phyloP scores from a whole-genome alignment of 495 filamentous ascomycete genomes.

The Aspergillus carlsbadensis region DNA sequence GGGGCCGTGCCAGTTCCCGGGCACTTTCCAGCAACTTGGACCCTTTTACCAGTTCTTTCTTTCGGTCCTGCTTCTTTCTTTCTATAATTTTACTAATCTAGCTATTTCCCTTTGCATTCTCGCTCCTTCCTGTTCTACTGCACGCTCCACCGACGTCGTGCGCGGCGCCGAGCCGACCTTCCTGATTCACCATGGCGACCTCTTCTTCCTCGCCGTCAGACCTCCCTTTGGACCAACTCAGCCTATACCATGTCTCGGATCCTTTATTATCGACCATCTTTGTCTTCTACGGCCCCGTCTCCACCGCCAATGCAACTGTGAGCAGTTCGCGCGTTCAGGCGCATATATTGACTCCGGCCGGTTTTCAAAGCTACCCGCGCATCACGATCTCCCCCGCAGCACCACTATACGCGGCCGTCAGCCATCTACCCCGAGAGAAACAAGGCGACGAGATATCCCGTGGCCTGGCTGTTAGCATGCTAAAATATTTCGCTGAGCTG shows the following conservation, averaged over 20 bases:
- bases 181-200: conserved; percentile 37
- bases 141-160: conserved; percentile 1
- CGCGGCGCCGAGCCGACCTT: conserved; percentile 13
- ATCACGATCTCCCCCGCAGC: conserved; percentile 90
- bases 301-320: conserved; percentile 77
- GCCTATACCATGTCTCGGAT: conserved; percentile 79
- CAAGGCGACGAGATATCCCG: conserved; percentile 91
- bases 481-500: conserved; percentile 90
- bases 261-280: conserved; percentile 72
- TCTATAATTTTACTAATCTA: conserved; percentile 4
- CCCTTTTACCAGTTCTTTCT: conserved; percentile 5
- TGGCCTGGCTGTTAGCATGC: conserved; percentile 83
- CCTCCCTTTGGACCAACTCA: conserved; percentile 72
- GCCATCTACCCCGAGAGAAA: conserved; percentile 85
- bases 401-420: conserved; percentile 90
- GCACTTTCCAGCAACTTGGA: background rate
- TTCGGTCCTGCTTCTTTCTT: conserved; percentile 1
- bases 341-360: conserved; percentile 85
- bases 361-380: conserved; percentile 82
- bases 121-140: background rate
- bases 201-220: conserved; percentile 34
- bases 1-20: background rate
- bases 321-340: conserved; percentile 90
- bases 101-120: background rate
- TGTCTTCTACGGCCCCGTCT: conserved; percentile 82